Conservation (phyloP, 2,329 filamentous ascomycete species). For the Fusarium guadeloupense region DNA sequence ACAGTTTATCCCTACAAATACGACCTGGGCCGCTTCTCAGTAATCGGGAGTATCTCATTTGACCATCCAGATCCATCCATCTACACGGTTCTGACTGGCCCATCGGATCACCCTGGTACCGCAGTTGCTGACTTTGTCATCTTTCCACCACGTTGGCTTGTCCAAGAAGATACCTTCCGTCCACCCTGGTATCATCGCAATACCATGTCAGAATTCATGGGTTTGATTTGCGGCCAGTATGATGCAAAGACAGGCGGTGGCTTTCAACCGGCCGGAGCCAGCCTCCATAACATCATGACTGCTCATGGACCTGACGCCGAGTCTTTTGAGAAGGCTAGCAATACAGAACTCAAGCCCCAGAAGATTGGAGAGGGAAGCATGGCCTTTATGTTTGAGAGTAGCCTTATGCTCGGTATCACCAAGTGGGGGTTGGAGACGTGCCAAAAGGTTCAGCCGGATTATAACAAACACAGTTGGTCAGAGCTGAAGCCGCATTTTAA, state of each 20-base stretch:
- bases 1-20: slow-evolving; percentile 75
- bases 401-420: slow-evolving; percentile 75
- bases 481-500: slow-evolving; percentile 35
- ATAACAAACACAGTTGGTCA: slow-evolving; percentile 81
- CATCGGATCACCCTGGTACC: slow-evolving; percentile 67
- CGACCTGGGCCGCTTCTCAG: slow-evolving; percentile 79
- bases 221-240: slow-evolving; percentile 65
- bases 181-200: slow-evolving; percentile 79
- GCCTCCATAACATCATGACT: slow-evolving; percentile 76
- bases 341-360: slow-evolving; percentile 61
- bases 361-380: slow-evolving; percentile 70
- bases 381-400: slow-evolving; percentile 77
- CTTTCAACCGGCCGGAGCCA: slow-evolving; percentile 67
- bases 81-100: slow-evolving; percentile 75
- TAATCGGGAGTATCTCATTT: slow-evolving; percentile 71
- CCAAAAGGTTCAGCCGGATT: slow-evolving; percentile 68
- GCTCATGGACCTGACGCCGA: slow-evolving; percentile 70
- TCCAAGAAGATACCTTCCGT: slow-evolving; percentile 75
- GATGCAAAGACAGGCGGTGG: slow-evolving; percentile 68
- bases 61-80: slow-evolving; percentile 82
- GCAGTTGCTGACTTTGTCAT: slow-evolving; percentile 77
- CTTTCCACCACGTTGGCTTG: slow-evolving; percentile 77
- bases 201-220: slow-evolving; percentile 74
- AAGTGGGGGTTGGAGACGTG: slow-evolving; percentile 74
- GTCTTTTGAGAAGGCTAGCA: slow-evolving; percentile 64